Conservation (phyloP, 345 rosid genomes). For the Acer campestre region DNA sequence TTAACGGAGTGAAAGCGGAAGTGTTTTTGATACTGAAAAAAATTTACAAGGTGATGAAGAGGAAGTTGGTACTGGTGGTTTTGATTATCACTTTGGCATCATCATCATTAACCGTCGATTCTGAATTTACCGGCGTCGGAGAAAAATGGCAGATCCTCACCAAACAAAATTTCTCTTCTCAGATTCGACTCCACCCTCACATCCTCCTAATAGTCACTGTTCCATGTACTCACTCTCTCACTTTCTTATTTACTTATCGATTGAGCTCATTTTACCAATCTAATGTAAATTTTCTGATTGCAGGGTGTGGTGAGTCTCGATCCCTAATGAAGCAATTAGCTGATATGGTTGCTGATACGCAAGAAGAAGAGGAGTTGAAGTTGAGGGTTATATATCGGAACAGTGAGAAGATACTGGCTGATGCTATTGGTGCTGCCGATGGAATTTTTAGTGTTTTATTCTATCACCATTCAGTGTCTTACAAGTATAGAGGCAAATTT, state of each 20-base stretch:
- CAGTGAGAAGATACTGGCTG: constrained; percentile 62
- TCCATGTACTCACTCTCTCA: constrained; percentile 54
- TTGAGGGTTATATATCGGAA: constrained; percentile 62
- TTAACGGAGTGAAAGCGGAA: no score
- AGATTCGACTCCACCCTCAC: constrained; percentile 76
- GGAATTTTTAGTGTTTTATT: constrained; percentile 48
- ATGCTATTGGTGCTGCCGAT: constrained; percentile 64
- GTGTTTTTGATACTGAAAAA: no score
- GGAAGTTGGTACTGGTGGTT: no score
- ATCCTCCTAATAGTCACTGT: constrained; percentile 70
- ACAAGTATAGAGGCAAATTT: constrained; percentile 68
- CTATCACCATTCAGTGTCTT: constrained; percentile 63
- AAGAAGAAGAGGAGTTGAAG: constrained; percentile 40
- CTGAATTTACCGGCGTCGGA: constrained; percentile 29
- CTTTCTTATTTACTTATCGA: neutral
- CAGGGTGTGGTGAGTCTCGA: constrained; percentile 96
- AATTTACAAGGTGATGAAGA: no score
- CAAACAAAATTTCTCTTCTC: constrained; percentile 78
- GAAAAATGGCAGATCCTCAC: constrained; percentile 65
- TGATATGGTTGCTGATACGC: constrained; percentile 30
- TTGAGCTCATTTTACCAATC: neutral
- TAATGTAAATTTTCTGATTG: neutral
- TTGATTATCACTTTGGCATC: neutral
- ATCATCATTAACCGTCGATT: neutral
- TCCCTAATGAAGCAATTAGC: constrained; percentile 67